phyloP scores from a whole-genome alignment of 257 asterid genomes.

The Paraleonurus japonicus region DNA sequence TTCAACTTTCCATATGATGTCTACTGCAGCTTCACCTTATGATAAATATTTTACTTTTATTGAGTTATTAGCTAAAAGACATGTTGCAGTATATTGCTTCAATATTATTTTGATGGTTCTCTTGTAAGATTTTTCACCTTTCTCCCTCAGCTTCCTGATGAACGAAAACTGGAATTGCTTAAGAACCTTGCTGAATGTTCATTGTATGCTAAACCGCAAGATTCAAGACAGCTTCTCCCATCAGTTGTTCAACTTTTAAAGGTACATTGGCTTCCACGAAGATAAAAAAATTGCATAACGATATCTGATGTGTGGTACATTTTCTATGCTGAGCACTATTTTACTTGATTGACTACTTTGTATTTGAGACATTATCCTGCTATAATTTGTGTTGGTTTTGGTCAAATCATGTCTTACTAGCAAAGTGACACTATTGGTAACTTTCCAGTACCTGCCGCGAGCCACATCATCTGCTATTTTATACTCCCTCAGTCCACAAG shows the following conservation, averaged over 20 bases:
- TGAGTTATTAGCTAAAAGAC: constrained; percentile 16
- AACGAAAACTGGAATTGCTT: constrained; percentile 70
- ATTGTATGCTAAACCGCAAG: constrained; percentile 74
- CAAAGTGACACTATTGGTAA: neutral
- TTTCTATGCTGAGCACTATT: neutral
- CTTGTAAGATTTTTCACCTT: constrained; percentile 11
- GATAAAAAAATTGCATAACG: constrained; percentile 9
- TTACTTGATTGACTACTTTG: neutral
- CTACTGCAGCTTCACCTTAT: constrained; percentile 9
- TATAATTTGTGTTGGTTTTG: constrained; percentile 12
- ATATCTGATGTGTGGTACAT: neutral
- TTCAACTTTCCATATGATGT: neutral
- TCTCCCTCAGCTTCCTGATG: constrained; percentile 76
- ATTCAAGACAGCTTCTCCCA: constrained; percentile 85
- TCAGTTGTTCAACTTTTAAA: constrained; percentile 81
- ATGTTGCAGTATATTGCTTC: constrained; percentile 13
- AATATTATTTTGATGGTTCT: constrained; percentile 10
- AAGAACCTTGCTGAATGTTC: constrained; percentile 90
- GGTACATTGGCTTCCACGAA: constrained; percentile 41
- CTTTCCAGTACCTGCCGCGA: neutral
- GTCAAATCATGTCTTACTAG: neutral
- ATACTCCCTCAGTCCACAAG: too few relatives aligned
- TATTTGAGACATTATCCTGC: constrained; percentile 9
- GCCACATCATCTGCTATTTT: neutral
- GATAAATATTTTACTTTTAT: neutral